phyloP scores from a whole-genome alignment of 2,329 filamentous ascomycete species.

The Emergomyces pasteurianus region DNA sequence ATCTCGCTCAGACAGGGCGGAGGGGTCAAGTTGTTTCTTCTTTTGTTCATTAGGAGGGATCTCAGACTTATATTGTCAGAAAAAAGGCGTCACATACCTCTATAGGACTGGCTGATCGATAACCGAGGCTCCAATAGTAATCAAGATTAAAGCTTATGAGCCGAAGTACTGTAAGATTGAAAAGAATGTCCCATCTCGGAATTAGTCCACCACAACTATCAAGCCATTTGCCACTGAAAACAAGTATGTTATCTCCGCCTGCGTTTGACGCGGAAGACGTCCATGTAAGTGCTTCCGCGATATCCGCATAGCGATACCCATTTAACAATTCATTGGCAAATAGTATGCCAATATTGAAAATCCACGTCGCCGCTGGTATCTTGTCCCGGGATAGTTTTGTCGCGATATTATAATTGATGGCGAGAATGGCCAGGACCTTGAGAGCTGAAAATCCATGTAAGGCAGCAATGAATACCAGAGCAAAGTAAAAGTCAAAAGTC shows the following conservation, averaged over 20 bases:
- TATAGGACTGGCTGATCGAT: slow-evolving; percentile 51
- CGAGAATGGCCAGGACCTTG: slow-evolving; percentile 73
- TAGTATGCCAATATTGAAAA: slow-evolving; percentile 72
- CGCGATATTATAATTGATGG: slow-evolving; percentile 67
- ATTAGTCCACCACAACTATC: slow-evolving; percentile 77
- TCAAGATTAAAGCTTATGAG: slow-evolving; percentile 96
- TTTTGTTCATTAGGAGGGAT: slow-evolving; percentile 39
- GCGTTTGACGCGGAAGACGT: slow-evolving; percentile 18
- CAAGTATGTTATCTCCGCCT: slow-evolving; percentile 35
- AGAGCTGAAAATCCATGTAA: slow-evolving; percentile 76
- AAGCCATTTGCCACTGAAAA: slow-evolving; percentile 56
- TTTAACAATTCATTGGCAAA: slow-evolving; percentile 79
- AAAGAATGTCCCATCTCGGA: slow-evolving; percentile 87
- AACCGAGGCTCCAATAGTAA: slow-evolving; percentile 80
- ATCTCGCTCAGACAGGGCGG: slow-evolving; percentile 77
- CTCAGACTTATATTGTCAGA: neutral
- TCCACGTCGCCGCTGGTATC: slow-evolving; percentile 69
- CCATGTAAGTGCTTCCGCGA: slow-evolving; percentile 44
- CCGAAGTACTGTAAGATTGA: slow-evolving; percentile 87
- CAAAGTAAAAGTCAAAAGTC: slow-evolving; percentile 74
- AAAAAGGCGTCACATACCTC: slow-evolving; percentile 56
- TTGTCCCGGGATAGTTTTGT: slow-evolving; percentile 57
- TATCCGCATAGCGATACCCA: slow-evolving; percentile 60
- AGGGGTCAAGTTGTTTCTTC: slow-evolving; percentile 98
- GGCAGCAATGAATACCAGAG: slow-evolving; percentile 61